phyloP scores from a whole-genome alignment of 352 stramenopile genomes.

The Blastocystis sp. region DNA sequence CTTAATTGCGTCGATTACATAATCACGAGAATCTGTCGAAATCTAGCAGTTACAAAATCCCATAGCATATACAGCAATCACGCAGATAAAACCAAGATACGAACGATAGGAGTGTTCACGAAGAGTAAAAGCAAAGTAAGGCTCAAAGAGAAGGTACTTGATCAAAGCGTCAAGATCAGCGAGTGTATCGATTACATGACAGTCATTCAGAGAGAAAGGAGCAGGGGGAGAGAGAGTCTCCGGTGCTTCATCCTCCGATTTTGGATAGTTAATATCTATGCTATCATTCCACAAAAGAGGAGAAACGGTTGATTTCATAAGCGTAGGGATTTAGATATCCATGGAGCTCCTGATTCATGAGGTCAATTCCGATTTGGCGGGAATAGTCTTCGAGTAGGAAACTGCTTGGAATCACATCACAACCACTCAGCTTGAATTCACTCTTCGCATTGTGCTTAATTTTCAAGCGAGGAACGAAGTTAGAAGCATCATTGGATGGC shows the following conservation, averaged over 20 bases:
- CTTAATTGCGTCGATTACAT: background rate
- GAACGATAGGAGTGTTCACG: background rate
- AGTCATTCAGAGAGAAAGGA: background rate
- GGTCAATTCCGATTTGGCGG: constrained; percentile 24
- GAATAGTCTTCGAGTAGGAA: constrained; percentile 31
- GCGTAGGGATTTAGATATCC: constrained; percentile 40
- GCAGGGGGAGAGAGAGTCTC: background rate
- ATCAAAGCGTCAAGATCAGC: background rate
- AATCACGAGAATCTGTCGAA: background rate
- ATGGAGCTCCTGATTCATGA: constrained; percentile 4
- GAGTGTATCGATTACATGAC: background rate
- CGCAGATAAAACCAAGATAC: constrained; percentile 43
- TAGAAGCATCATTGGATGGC: background rate
- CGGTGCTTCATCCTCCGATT: background rate
- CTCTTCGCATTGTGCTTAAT: constrained; percentile 31
- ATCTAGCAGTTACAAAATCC: background rate
- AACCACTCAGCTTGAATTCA: background rate
- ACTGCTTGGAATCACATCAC: background rate
- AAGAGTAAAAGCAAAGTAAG: background rate
- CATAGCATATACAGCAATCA: background rate
- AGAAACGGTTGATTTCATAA: constrained; percentile 35
- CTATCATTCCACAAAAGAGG: background rate
- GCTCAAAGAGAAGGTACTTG: background rate
- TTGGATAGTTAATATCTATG: constrained; percentile 24
- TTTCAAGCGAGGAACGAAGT: background rate